Conservation (phyloP, 208 protist species). For the Kentomonas sorsogonicus region DNA sequence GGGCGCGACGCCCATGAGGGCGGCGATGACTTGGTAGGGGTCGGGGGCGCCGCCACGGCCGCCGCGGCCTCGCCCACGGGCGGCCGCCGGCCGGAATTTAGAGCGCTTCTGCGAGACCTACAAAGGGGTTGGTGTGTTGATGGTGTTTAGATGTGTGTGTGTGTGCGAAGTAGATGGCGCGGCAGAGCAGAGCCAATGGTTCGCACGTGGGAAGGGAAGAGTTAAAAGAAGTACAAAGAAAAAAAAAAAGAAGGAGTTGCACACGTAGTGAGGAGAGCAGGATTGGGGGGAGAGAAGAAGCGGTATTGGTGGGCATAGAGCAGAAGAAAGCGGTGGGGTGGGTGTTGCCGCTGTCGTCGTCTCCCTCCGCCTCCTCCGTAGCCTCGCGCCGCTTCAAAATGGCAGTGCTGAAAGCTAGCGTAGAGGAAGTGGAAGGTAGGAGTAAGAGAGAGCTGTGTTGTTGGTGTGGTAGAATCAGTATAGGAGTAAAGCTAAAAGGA, state of each 20-base stretch:
- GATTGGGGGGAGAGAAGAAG: neutral
- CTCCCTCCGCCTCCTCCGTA: neutral
- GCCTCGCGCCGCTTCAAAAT: no score
- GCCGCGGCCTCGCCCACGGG: slow-evolving; percentile 22
- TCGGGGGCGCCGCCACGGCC: slow-evolving; percentile 17
- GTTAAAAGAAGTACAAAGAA: slow-evolving; percentile 9
- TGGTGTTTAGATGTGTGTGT: no score
- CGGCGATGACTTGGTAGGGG: slow-evolving; percentile 57
- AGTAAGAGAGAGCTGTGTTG: neutral
- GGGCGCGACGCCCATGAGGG: slow-evolving; percentile 65
- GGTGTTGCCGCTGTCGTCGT: neutral
- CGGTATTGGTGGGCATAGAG: neutral
- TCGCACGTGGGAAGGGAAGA: slow-evolving; percentile 7
- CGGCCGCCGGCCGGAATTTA: slow-evolving; percentile 40
- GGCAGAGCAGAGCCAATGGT: slow-evolving; percentile 2
- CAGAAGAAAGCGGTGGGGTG: neutral
- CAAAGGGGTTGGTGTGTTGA: no score
- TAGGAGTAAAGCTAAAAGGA: neutral
- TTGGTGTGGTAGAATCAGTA: neutral
- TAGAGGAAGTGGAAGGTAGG: no score
- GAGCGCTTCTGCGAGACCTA: slow-evolving; percentile 76
- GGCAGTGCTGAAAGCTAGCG: no score
- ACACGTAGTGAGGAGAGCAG: slow-evolving; percentile 2
- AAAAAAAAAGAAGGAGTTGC: slow-evolving; percentile 8
- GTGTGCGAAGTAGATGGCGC: slow-evolving; percentile 5